phyloP scores from a whole-genome alignment of 2,329 filamentous ascomycete species.

The Rutstroemia sp. region DNA sequence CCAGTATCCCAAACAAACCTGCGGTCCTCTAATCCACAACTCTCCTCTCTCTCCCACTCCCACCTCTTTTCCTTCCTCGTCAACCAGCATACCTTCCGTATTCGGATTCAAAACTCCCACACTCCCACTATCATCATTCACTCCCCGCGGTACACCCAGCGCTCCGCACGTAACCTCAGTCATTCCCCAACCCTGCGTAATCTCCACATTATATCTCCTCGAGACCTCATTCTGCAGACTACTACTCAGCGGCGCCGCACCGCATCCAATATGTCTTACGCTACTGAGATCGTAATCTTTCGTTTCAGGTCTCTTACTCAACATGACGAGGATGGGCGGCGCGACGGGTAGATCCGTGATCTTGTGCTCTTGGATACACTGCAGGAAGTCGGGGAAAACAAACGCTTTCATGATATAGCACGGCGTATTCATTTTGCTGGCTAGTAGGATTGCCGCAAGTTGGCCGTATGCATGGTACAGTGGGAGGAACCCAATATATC shows the following conservation, averaged over 20 bases:
- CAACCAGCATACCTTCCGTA: too few relatives aligned
- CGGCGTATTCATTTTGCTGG: conserved; percentile 26
- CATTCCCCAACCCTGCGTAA: too few relatives aligned
- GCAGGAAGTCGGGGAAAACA: conserved; percentile 45
- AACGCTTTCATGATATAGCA: conserved; percentile 52
- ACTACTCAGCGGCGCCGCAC: conserved; percentile 44
- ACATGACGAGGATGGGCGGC: conserved; percentile 50
- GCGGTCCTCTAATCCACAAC: conserved; percentile 37
- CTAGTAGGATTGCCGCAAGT: too few relatives aligned
- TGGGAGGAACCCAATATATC: too few relatives aligned
- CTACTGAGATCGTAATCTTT: conserved; percentile 44
- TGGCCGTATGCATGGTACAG: too few relatives aligned
- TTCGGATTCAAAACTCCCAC: too few relatives aligned
- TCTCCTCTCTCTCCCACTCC: conserved; percentile 34
- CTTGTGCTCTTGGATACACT: conserved; percentile 40
- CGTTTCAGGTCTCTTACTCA: conserved; percentile 48
- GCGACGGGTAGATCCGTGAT: conserved; percentile 48
- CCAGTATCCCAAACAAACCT: conserved; percentile 37
- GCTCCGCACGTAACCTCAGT: too few relatives aligned
- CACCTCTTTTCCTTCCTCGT: conserved; percentile 23
- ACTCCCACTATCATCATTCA: too few relatives aligned
- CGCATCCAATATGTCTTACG: conserved; percentile 40
- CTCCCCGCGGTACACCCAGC: too few relatives aligned
- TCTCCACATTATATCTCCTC: too few relatives aligned
- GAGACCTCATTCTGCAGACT: too few relatives aligned